Evolutionary conservation across 2,329 filamentous ascomycete genomes (phyloP).

Genomic region (Lecanosticta acicola): DNA sequence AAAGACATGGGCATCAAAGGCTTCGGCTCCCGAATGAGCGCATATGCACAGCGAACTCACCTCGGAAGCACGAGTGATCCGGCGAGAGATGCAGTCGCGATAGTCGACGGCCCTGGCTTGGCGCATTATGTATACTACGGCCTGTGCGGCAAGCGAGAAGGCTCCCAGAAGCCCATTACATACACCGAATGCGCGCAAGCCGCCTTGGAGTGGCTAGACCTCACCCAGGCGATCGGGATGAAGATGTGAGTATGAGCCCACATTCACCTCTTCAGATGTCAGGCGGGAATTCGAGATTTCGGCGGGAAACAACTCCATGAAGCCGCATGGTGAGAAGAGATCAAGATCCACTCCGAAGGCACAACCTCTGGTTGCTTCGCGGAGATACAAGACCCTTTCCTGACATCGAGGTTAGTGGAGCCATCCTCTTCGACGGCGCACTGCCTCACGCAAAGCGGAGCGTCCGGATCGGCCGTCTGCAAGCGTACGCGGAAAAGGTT

Average conservation of each 20-base stretch:
- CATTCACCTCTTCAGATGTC: too few relatives aligned
- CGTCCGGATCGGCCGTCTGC: conserved; percentile 57
- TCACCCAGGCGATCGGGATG: conserved; percentile 51
- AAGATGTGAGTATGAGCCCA: conserved; percentile 51
- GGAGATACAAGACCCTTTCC: background rate
- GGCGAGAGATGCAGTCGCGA: conserved; percentile 29
- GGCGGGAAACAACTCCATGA: too few relatives aligned
- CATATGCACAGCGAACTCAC: conserved; percentile 9
- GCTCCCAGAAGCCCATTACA: conserved; percentile 1
- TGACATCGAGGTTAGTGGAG: conserved; percentile 43
- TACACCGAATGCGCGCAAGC: conserved; percentile 59
- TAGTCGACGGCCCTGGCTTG: conserved; percentile 73
- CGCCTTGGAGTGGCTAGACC: conserved; percentile 58
- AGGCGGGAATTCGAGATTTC: too few relatives aligned
- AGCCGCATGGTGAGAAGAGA: too few relatives aligned
- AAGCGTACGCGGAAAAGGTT: conserved; percentile 53
- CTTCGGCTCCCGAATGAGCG: conserved; percentile 19
- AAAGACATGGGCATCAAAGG: conserved; percentile 23
- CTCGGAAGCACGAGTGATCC: conserved; percentile 7
- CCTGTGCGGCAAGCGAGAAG: conserved; percentile 9
- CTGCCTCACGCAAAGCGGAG: conserved; percentile 62
- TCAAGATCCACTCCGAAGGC: too few relatives aligned
- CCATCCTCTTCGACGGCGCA: conserved; percentile 80
- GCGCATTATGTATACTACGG: conserved; percentile 65
- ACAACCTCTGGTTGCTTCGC: background rate